Percentiles rank a stretch among this genome's conserved stretches.
These are phyloP conservation scores for Beta macrorhiza DNA, from an alignment of 179 eudicot species.

Conservation along the genomic window DNA sequence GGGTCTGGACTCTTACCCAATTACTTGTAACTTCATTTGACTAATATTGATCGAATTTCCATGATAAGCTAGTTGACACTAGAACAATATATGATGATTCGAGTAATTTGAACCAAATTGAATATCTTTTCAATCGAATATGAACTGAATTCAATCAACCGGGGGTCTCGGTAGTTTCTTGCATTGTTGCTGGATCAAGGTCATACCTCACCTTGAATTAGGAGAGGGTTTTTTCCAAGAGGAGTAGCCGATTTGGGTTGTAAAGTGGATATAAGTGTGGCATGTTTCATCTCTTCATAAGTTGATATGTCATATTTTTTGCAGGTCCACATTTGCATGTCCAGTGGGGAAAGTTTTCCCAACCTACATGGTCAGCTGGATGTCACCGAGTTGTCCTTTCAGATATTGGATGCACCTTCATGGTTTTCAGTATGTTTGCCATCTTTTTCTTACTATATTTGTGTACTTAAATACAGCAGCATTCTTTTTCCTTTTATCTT, in stretches of 20 bases:
- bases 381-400: conserved; percentile 77
- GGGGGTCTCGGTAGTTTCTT: neutral
- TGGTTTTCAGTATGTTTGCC: conserved; percentile 62
- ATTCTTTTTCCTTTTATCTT: neutral
- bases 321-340: conserved; percentile 96
- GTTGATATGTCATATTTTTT: conserved; percentile 9
- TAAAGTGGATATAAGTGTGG: neutral
- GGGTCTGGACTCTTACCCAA: neutral
- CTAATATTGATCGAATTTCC: neutral
- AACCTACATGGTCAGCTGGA: conserved; percentile 98
- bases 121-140: neutral
- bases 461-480: neutral
- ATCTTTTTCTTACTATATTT: conserved; percentile 3
- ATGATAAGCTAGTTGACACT: neutral
- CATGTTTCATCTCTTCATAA: conserved; percentile 1
- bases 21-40: neutral
- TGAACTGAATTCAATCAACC: no score
- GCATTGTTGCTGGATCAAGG: neutral
- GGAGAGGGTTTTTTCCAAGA: no score
- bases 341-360: conserved; percentile 83
- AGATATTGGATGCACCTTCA: conserved; percentile 88
- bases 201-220: neutral
- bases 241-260: no score
- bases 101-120: neutral
- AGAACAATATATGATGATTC: neutral